Conservation (phyloP, 2,329 filamentous ascomycete species). For the Drechslera avenae region DNA sequence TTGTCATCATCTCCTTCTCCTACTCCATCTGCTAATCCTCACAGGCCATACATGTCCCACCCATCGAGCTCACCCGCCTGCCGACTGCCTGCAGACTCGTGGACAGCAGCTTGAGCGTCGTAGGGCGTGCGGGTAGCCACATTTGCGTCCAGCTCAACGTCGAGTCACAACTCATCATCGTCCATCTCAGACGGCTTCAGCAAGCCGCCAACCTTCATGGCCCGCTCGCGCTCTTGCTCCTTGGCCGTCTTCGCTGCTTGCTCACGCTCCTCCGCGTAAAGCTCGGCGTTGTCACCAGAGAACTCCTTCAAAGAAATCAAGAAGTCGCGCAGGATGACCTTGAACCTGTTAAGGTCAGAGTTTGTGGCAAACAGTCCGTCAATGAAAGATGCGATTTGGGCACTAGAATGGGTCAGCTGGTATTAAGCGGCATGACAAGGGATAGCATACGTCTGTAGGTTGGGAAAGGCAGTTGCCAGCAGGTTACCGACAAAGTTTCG, state of each 20-base stretch:
- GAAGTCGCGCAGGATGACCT: conserved; percentile 94
- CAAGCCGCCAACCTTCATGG: conserved; percentile 92
- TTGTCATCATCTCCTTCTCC: conserved; percentile 9
- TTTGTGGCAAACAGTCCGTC: conserved; percentile 87
- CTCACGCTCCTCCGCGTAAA: conserved; percentile 94
- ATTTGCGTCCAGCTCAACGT: conserved; percentile 48
- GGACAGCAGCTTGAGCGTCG: conserved; percentile 25
- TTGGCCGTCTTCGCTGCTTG: conserved; percentile 85
- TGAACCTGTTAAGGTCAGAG: conserved; percentile 90
- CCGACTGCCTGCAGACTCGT: conserved; percentile 19
- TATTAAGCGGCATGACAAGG: not conserved
- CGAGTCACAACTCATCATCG: conserved; percentile 80
- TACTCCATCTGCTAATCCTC: conserved; percentile 10
- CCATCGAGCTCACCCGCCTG: conserved; percentile 57
- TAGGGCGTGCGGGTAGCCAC: conserved; percentile 48
- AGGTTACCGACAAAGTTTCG: conserved; percentile 84
- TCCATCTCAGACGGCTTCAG: conserved; percentile 97
- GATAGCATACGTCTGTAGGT: conserved; percentile 78
- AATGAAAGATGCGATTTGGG: conserved; percentile 89
- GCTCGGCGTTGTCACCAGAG: conserved; percentile 89
- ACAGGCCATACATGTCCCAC: conserved; percentile 69
- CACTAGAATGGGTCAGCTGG: conserved; percentile 57
- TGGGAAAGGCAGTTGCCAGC: conserved; percentile 88
- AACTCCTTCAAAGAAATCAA: conserved; percentile 97
- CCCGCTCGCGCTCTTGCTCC: conserved; percentile 85